A percentile compares a stretch with the other conserved stretches of the same genome.
Conservation (phyloP, 2,329 filamentous ascomycete species). For the Penicillium brasilianum region DNA sequence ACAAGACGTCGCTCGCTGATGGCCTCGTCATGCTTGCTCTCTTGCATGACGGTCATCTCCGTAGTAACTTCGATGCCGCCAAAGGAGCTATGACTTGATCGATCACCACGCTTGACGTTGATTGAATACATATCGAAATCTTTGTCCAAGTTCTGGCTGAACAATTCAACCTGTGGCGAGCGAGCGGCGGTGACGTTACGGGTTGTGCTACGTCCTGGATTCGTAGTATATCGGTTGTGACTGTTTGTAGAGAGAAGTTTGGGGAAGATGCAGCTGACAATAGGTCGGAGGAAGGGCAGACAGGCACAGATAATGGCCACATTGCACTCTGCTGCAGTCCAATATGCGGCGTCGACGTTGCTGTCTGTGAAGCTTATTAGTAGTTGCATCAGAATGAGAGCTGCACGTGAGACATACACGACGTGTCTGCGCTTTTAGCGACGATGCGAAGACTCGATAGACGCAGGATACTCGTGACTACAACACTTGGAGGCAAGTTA, state of each 20-base stretch:
- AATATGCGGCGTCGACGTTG: constrained; percentile 49
- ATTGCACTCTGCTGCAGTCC: constrained; percentile 51
- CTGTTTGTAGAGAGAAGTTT: constrained; percentile 37
- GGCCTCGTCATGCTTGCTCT: constrained; percentile 27
- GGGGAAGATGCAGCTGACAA: constrained; percentile 48
- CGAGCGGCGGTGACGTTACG: constrained; percentile 21
- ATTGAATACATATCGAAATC: constrained; percentile 39
- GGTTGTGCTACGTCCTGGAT: constrained; percentile 20
- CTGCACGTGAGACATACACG: constrained; percentile 25
- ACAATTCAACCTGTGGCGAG: constrained; percentile 28
- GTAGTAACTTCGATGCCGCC: constrained; percentile 41
- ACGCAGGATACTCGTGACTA: constrained; percentile 41
- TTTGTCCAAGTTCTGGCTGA: constrained; percentile 27
- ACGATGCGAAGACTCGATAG: constrained; percentile 35
- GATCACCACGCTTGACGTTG: constrained; percentile 31
- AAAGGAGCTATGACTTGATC: constrained; percentile 17
- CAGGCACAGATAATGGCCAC: constrained; percentile 50
- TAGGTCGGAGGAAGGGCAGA: constrained; percentile 46
- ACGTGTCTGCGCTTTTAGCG: constrained; percentile 35
- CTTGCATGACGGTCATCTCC: constrained; percentile 35
- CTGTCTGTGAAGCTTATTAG: constrained; percentile 23
- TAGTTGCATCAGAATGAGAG: background rate
- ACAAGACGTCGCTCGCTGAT: constrained; percentile 33
- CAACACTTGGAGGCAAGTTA: constrained; percentile 27
- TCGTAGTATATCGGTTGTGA: constrained; percentile 31